Percentiles rank a stretch among this genome's conserved stretches.
Conservation (phyloP, 2,329 filamentous ascomycete species). For the Penicillium polonicum region DNA sequence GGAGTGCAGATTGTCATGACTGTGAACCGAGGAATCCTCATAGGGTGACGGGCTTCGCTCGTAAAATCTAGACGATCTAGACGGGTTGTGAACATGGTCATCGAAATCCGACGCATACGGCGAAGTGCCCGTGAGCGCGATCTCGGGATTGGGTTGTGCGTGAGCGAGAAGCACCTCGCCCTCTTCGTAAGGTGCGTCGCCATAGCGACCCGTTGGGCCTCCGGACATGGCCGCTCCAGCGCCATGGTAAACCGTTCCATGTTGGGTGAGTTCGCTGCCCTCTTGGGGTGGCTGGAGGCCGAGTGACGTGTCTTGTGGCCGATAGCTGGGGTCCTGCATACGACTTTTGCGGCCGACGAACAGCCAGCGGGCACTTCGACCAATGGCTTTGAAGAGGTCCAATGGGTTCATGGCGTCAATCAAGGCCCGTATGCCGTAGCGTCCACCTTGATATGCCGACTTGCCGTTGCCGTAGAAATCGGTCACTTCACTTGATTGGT, state of each 20-base stretch:
- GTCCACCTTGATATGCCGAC: constrained; percentile 62
- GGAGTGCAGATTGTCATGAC: constrained; percentile 8
- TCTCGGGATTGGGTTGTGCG: constrained; percentile 38
- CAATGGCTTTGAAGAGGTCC: constrained; percentile 79
- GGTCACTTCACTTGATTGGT: constrained; percentile 47
- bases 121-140: constrained; percentile 20
- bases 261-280: constrained; percentile 8
- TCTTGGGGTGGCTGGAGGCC: constrained; percentile 26
- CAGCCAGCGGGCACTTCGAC: constrained; percentile 75
- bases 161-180: constrained; percentile 40
- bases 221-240: constrained; percentile 23
- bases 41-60: constrained; percentile 15
- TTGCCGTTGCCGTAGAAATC: constrained; percentile 44
- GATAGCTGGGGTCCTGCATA: constrained; percentile 43
- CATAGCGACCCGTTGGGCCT: constrained; percentile 26
- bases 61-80: constrained; percentile 14
- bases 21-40: constrained; percentile 14
- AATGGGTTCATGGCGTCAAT: constrained; percentile 73
- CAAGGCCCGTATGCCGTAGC: constrained; percentile 64
- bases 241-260: constrained; percentile 31
- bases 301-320: constrained; percentile 28
- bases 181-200: constrained; percentile 32
- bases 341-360: constrained; percentile 66
- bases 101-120: constrained; percentile 22
- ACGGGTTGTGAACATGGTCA: constrained; percentile 17